Percentiles rank a stretch among this genome's conserved stretches.
Evolutionary conservation across 352 stramenopile genomes (phyloP).

Genomic region (Phytophthora citricola): DNA sequence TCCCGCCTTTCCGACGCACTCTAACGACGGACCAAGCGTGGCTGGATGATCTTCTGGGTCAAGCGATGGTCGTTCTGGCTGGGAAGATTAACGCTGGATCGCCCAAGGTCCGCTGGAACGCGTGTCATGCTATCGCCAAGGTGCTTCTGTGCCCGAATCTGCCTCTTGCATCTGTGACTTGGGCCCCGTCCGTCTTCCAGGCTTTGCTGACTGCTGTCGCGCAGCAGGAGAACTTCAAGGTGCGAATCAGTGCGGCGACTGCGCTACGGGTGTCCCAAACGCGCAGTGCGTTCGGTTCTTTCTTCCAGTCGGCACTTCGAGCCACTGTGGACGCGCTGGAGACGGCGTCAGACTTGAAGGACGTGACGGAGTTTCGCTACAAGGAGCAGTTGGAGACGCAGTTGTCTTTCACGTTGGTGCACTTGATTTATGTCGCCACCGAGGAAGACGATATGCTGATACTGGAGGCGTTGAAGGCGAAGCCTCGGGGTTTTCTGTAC

Average conservation of each 20-base stretch:
- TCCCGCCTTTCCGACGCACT: slow-evolving; percentile 60
- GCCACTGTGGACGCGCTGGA: slow-evolving; percentile 83
- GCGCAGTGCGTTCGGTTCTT: slow-evolving; percentile 73
- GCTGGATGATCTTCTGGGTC: slow-evolving; percentile 64
- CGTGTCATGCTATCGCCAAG: slow-evolving; percentile 89
- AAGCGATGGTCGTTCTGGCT: slow-evolving; percentile 75
- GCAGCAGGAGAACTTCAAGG: slow-evolving; percentile 92
- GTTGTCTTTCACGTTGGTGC: slow-evolving; percentile 86
- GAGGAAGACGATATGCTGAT: slow-evolving; percentile 79
- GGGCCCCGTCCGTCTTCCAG: slow-evolving; percentile 81
- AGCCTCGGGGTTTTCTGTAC: slow-evolving; percentile 82
- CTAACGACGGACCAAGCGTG: slow-evolving; percentile 33
- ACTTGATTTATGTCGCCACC: slow-evolving; percentile 79
- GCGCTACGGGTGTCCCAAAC: slow-evolving; percentile 76
- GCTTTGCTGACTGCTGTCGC: slow-evolving; percentile 76
- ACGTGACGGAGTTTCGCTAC: slow-evolving; percentile 92
- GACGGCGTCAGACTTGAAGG: slow-evolving; percentile 83
- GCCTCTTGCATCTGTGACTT: slow-evolving; percentile 76
- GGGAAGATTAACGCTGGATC: slow-evolving; percentile 83
- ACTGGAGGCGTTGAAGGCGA: slow-evolving; percentile 67
- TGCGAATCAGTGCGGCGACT: slow-evolving; percentile 85
- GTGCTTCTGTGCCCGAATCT: slow-evolving; percentile 81
- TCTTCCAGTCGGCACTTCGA: slow-evolving; percentile 69
- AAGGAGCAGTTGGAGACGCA: slow-evolving; percentile 90
- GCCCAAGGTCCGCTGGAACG: slow-evolving; percentile 89